Evolutionary conservation across 83 land plant genomes (phyloP).

Genomic region (Picea engelmannii): DNA sequence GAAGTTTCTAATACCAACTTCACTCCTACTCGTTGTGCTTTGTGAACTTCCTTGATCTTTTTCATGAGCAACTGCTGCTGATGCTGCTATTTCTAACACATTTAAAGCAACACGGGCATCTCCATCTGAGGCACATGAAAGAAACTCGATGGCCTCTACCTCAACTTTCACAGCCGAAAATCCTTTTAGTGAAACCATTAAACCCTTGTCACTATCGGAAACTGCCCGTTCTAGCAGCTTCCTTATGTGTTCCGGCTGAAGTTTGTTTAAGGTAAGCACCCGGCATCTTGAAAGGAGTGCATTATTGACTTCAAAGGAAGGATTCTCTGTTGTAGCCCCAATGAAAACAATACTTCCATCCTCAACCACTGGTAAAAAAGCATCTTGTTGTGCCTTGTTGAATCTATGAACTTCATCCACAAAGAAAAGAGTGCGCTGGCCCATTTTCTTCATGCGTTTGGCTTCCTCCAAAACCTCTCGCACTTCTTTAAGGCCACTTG

Average conservation of each 20-base stretch:
- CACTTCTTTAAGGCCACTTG: constrained; percentile 84
- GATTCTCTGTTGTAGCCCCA: constrained; percentile 97
- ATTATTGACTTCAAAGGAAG: constrained; percentile 88
- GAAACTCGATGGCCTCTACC: constrained; percentile 68
- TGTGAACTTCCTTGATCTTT: constrained; percentile 13
- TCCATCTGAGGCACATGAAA: constrained; percentile 82
- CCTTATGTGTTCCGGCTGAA: constrained; percentile 53
- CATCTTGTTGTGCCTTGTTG: constrained; percentile 88
- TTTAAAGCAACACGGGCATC: constrained; percentile 94
- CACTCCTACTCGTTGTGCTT: not conserved
- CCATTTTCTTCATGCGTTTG: constrained; percentile 30
- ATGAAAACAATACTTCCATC: constrained; percentile 84
- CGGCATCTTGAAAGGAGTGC: constrained; percentile 87
- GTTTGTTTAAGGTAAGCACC: constrained; percentile 68
- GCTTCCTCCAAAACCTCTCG: constrained; percentile 80
- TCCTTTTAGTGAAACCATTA: constrained; percentile 33
- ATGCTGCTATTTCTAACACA: constrained; percentile 75
- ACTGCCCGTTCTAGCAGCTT: constrained; percentile 58
- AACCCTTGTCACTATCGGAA: constrained; percentile 55
- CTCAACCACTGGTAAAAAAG: constrained; percentile 85
- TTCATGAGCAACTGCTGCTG: constrained; percentile 48
- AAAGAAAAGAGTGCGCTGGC: constrained; percentile 72
- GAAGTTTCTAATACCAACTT: constrained; percentile 7
- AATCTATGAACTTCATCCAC: constrained; percentile 96
- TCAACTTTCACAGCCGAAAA: constrained; percentile 33